Evolutionary conservation across 2,329 filamentous ascomycete species (phyloP).

Genomic region (Trichophyton verrucosum): DNA sequence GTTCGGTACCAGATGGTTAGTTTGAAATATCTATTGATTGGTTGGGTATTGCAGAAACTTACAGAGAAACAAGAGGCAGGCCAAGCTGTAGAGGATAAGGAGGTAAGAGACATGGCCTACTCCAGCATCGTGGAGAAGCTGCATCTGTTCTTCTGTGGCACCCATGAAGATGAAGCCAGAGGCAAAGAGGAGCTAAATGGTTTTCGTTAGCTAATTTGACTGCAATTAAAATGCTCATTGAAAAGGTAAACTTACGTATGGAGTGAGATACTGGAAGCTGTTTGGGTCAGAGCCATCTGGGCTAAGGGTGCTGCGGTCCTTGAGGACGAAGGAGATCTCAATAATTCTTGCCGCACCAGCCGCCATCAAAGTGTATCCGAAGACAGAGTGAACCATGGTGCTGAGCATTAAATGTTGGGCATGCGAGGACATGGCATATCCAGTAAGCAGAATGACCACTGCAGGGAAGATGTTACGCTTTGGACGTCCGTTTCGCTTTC

Average conservation of each 20-base stretch:
- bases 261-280: conserved; percentile 59
- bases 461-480: conserved; percentile 88
- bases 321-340: conserved; percentile 78
- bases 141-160: conserved; percentile 93
- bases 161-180: conserved; percentile 96
- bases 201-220: conserved; percentile 2
- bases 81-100: conserved; percentile 77
- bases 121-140: conserved; percentile 55
- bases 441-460: conserved; percentile 81
- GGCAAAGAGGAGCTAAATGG: conserved; percentile 64
- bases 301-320: conserved; percentile 53
- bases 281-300: conserved; percentile 58
- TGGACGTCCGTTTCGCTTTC: conserved; percentile 67
- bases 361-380: conserved; percentile 91
- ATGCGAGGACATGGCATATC: conserved; percentile 90
- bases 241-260: conserved; percentile 48
- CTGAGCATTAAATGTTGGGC: conserved; percentile 74
- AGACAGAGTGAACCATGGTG: conserved; percentile 75
- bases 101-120: conserved; percentile 88
- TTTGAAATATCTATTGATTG: conserved; percentile 9
- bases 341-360: conserved; percentile 74
- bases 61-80: conserved; percentile 83
- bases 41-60: conserved; percentile 22
- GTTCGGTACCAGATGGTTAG: neutral
- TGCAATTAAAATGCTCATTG: neutral